These are phyloP conservation scores for Aspergillus eucalypticola DNA, from an alignment of 2,329 filamentous ascomycete species.

Conservation along the genomic window DNA sequence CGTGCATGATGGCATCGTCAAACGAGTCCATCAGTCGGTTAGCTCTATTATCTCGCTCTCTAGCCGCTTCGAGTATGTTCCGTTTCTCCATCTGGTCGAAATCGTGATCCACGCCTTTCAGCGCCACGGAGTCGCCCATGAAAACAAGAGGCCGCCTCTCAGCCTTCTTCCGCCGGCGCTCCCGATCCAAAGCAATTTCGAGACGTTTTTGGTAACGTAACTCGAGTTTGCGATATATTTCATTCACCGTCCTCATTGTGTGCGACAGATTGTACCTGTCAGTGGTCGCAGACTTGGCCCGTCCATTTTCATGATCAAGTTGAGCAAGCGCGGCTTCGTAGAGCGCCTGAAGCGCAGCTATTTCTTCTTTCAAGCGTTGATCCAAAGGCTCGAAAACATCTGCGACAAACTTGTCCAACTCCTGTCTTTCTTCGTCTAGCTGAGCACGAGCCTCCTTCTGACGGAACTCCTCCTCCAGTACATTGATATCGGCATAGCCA, in stretches of 20 bases:
- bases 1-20: constrained; percentile 53
- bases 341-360: constrained; percentile 50
- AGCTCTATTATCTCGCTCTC: constrained; percentile 51
- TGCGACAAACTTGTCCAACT: constrained; percentile 53
- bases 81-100: constrained; percentile 55
- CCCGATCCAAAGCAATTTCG: constrained; percentile 54
- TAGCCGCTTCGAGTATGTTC: constrained; percentile 51
- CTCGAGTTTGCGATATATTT: constrained; percentile 52
- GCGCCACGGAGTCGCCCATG: constrained; percentile 51
- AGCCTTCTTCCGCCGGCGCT: constrained; percentile 56
- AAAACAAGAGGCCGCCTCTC: constrained; percentile 55
- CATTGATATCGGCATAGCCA: constrained; percentile 58
- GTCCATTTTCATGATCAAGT: constrained; percentile 43
- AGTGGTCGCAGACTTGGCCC: constrained; percentile 31
- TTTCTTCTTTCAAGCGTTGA: constrained; percentile 50
- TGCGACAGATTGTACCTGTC: constrained; percentile 41
- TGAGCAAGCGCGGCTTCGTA: constrained; percentile 47
- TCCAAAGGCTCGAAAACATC: constrained; percentile 55
- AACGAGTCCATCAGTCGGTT: constrained; percentile 53
- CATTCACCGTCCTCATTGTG: constrained; percentile 48
- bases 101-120: constrained; percentile 52
- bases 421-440: constrained; percentile 54
- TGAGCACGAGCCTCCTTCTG: constrained; percentile 53
- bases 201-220: constrained; percentile 52
- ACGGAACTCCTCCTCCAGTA: constrained; percentile 57